Evolutionary conservation across 495 filamentous ascomycete genomes (phyloP).

Genomic region (Penicillium nucicola): DNA sequence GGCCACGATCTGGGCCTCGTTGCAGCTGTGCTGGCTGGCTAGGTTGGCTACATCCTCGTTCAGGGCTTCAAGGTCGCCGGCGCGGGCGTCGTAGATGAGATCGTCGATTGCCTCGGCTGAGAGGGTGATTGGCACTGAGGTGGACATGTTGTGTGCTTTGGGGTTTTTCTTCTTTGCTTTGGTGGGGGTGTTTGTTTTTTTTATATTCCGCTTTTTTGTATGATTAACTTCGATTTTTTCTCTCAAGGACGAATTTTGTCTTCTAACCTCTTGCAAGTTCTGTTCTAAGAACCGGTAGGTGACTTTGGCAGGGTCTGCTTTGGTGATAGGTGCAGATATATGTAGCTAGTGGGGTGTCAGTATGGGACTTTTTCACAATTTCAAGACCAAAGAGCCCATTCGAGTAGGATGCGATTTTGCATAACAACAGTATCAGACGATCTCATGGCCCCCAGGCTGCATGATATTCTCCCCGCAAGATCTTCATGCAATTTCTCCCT

Average conservation of each 20-base stretch:
- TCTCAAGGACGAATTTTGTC: no score
- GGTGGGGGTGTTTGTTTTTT: conserved; percentile 1
- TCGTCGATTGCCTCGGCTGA: conserved; percentile 80
- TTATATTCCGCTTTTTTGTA: not conserved
- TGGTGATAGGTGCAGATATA: not conserved
- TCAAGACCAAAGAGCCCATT: no score
- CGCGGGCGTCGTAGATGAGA: conserved; percentile 78
- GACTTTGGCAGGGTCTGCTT: no score
- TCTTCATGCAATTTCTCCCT: conserved; percentile 1
- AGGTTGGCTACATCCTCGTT: conserved; percentile 55
- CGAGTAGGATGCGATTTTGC: no score
- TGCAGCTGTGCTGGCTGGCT: conserved; percentile 48
- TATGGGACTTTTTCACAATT: not conserved
- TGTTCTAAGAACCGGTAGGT: no score
- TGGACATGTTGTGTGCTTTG: conserved; percentile 12
- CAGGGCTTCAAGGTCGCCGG: conserved; percentile 70
- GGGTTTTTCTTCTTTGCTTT: not conserved
- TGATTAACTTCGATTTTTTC: no score
- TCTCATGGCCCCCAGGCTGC: not conserved
- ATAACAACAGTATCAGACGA: no score
- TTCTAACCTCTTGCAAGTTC: no score
- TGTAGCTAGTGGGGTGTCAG: conserved; percentile 8
- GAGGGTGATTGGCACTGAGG: conserved; percentile 39
- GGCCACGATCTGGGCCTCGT: conserved; percentile 55
- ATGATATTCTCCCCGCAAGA: not conserved